phyloP scores from a whole-genome alignment of 257 asterid species.

The Rubia yunnanensis region DNA sequence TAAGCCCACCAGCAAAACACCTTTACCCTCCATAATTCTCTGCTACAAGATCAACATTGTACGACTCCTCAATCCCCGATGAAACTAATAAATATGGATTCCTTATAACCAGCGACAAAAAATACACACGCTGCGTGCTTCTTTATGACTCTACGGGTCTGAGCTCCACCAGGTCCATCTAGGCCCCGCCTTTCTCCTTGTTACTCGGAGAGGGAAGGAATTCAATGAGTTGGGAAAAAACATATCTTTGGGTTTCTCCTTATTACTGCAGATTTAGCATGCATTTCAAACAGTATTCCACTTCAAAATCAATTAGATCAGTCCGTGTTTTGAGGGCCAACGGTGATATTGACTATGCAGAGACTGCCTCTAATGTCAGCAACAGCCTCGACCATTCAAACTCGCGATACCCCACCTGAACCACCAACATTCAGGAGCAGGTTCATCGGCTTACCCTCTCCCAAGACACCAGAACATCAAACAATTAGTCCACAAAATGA shows the following conservation, averaged over 20 bases:
- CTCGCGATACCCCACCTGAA: conserved; percentile 78
- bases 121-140: too few species aligned
- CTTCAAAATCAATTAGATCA: background rate
- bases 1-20: conserved; percentile 8
- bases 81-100: background rate
- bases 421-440: conserved; percentile 77
- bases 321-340: background rate
- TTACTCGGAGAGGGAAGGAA: too few species aligned
- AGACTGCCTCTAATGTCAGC: conserved; percentile 54
- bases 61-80: background rate
- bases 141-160: too few species aligned
- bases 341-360: conserved; percentile 67
- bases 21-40: conserved; percentile 1
- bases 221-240: too few species aligned
- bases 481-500: background rate
- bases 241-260: too few species aligned
- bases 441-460: conserved; percentile 56
- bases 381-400: conserved; percentile 94
- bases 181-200: too few species aligned
- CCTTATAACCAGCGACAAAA: background rate
- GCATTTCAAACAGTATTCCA: conserved; percentile 2
- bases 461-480: conserved; percentile 8
- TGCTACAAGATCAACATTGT: background rate
- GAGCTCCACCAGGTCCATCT: too few species aligned
- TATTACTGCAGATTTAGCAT: conserved; percentile 27